These are phyloP conservation scores for Scheffersomyces titani DNA, from an alignment of 1,139 yeast genomes.

Conservation along the genomic window DNA sequence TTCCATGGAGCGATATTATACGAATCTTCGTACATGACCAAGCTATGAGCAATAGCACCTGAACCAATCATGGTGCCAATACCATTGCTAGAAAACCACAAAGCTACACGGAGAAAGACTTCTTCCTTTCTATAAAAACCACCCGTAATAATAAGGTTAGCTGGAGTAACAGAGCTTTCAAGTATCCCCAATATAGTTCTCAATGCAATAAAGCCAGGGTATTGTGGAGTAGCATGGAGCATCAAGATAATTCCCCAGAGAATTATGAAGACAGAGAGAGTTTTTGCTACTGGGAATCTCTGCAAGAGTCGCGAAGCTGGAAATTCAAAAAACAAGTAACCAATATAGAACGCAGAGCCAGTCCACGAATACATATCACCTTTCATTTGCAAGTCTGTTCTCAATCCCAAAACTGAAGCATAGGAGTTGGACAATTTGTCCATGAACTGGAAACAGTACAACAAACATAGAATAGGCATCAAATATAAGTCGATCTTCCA, in stretches of 20 bases:
- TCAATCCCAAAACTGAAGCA: constrained; percentile 63
- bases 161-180: constrained; percentile 57
- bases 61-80: constrained; percentile 51
- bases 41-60: constrained; percentile 54
- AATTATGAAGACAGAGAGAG: constrained; percentile 35
- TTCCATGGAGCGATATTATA: constrained; percentile 48
- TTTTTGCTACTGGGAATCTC: constrained; percentile 43
- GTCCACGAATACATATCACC: constrained; percentile 58
- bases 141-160: constrained; percentile 52
- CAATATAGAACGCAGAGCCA: constrained; percentile 57
- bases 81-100: constrained; percentile 56
- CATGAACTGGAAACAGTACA: constrained; percentile 64
- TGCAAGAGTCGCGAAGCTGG: constrained; percentile 47
- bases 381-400: constrained; percentile 47
- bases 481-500: constrained; percentile 56
- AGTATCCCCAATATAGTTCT: constrained; percentile 55
- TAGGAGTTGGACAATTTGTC: constrained; percentile 61
- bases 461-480: constrained; percentile 55
- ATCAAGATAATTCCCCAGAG: constrained; percentile 49
- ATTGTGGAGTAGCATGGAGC: constrained; percentile 42
- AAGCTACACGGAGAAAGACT: constrained; percentile 46
- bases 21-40: constrained; percentile 28
- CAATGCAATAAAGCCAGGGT: constrained; percentile 39
- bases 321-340: constrained; percentile 49
- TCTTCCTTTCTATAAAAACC: constrained; percentile 57